Evolutionary conservation across 2,329 filamentous ascomycete species (phyloP), one percentile per base, ranked within the genome.

Genomic region (Curvularia sp.): DNA sequence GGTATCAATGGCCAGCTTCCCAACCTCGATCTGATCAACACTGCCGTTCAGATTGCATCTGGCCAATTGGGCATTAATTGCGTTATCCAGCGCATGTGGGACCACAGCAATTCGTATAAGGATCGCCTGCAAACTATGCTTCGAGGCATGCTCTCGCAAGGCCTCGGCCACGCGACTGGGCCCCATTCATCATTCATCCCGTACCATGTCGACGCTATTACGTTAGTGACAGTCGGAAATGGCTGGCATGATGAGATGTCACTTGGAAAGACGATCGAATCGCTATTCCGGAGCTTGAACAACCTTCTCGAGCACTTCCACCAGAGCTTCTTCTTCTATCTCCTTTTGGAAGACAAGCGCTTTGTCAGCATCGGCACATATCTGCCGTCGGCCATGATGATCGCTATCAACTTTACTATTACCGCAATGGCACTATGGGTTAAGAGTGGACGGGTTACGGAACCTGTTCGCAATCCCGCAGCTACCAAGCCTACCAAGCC

Each of bases 361-460:
- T 99, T 99, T 74, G 95, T 98, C 67, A 98, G 93, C 78, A 99
- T 99, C 63, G 95, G 95, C 15, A 99, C 94, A 1, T 99, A 99
- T 73, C 84, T 99, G 3, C 95, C 95, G 0, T 96, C 92, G 68
- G 95, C 95, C n/a, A 99, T 99, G 95, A 80, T 98, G 50, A 85
- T 99, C 57, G 95, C 95, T 1, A 90, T 89, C 43, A 97, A 93
- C 76, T 98, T 98, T 73, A 97, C 91, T 30, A 94, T 99, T 74
- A 96, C 94, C 83, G 92, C 94, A 5, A 94, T 98, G 67, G 89
- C 89, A 15, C 82, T 97, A n/a, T 99, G 95, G 95, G 84, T 97
- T 15, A 88, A 91, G 76, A 97, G 92, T 69, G 94, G 94, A 2
- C 74, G 75, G 28, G 48, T 66, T 28, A 44, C 53, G 22, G 47